A percentile compares a stretch with the other conserved stretches of the same genome.
Conservation (phyloP, 352 stramenopile species). For the Pythium insidiosum region DNA sequence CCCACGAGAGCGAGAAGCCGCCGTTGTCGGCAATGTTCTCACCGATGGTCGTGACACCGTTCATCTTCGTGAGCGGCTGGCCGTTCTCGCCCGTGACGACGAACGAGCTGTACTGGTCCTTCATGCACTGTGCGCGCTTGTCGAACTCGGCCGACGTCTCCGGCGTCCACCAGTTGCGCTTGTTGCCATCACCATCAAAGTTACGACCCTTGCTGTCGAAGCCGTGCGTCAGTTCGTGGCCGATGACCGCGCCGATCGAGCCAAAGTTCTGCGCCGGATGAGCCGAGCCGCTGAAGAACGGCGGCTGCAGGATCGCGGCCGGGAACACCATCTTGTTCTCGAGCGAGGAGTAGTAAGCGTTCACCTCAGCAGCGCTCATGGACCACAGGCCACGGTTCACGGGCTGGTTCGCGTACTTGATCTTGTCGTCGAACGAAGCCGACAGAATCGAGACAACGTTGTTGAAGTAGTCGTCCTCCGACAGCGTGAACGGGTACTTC, state of each 20-base stretch:
- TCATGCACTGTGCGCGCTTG: slow-evolving; percentile 38
- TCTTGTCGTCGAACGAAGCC: slow-evolving; percentile 12
- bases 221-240: slow-evolving; percentile 92
- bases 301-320: slow-evolving; percentile 88
- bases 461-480: slow-evolving; percentile 30
- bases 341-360: slow-evolving; percentile 70
- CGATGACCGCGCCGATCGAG: slow-evolving; percentile 85
- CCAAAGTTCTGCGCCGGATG: slow-evolving; percentile 88
- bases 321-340: slow-evolving; percentile 91
- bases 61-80: slow-evolving; percentile 27
- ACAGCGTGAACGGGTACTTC: slow-evolving; percentile 19
- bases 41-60: slow-evolving; percentile 53
- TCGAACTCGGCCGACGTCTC: slow-evolving; percentile 67
- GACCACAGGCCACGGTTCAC: slow-evolving; percentile 63
- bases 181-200: slow-evolving; percentile 80
- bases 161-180: slow-evolving; percentile 88
- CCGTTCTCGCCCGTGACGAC: slow-evolving; percentile 22
- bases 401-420: slow-evolving; percentile 23
- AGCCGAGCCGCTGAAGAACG: slow-evolving; percentile 81
- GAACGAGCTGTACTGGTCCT: slow-evolving; percentile 43
- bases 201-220: slow-evolving; percentile 89
- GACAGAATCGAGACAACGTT: slow-evolving; percentile 36
- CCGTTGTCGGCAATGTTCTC: slow-evolving; percentile 80
- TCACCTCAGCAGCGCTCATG: slow-evolving; percentile 88
- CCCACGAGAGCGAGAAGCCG: slow-evolving; percentile 39